These are phyloP conservation scores for Calonectria honghensis DNA, from an alignment of 2,329 filamentous ascomycete genomes.

Conservation along the genomic window DNA sequence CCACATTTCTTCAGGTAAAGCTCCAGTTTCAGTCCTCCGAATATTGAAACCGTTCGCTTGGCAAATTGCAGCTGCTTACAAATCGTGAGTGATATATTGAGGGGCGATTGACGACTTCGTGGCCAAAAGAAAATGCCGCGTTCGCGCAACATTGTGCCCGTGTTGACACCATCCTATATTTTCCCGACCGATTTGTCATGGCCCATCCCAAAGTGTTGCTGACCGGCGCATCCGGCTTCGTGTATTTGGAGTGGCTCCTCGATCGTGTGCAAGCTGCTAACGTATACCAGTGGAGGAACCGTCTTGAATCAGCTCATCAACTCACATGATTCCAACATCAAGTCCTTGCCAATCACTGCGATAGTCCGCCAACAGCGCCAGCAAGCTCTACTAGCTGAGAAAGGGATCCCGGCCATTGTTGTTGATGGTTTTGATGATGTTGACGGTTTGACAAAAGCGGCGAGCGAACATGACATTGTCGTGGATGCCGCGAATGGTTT, in stretches of 20 bases:
- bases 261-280: not conserved
- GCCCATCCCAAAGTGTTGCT: not conserved
- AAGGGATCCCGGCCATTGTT: not conserved
- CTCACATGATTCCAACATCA: not conserved
- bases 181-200: not conserved
- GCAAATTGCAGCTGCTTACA: not conserved
- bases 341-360: not conserved
- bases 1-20: too few species aligned
- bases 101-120: too few species aligned
- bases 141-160: too few species aligned
- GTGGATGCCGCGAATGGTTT: not conserved
- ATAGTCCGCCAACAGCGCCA: not conserved
- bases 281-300: not conserved
- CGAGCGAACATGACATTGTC: slow-evolving; percentile 2
- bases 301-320: not conserved
- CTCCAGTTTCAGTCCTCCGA: too few species aligned
- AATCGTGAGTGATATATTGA: not conserved
- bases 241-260: not conserved
- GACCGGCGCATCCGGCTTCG: not conserved
- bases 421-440: not conserved
- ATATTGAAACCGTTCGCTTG: not conserved
- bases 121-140: too few species aligned
- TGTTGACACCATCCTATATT: too few species aligned
- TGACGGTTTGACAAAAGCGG: not conserved
- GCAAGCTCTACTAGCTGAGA: not conserved